Conservation (phyloP, 208 protist species). For the Wallacemonas rigidus region DNA sequence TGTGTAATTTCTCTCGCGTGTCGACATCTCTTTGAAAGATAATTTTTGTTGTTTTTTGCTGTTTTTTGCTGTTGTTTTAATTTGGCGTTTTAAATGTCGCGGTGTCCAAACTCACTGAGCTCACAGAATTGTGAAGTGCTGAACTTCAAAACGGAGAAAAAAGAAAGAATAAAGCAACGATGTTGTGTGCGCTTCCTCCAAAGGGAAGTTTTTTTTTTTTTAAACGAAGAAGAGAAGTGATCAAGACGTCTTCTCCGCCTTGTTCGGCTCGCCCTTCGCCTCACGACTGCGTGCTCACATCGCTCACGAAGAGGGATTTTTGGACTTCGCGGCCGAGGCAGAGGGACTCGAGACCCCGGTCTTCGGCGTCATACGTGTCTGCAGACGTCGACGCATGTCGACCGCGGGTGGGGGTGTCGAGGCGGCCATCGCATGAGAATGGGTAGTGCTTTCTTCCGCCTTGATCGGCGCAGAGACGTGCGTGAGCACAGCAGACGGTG, state of each 20-base stretch:
- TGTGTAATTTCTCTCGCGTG: no score
- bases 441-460: no score
- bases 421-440: not conserved
- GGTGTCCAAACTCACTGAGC: no score
- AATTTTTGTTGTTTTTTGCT: no score
- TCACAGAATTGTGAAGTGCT: no score
- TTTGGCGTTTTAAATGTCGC: no score
- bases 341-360: not conserved
- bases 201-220: no score
- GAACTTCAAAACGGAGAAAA: not conserved
- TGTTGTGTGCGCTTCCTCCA: not conserved
- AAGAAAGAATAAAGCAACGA: not conserved
- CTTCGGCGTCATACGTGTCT: conserved; percentile 13
- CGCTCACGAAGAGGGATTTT: not conserved
- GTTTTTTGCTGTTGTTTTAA: no score
- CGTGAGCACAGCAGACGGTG: not conserved
- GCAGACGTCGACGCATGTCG: conserved; percentile 1
- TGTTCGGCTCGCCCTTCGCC: no score
- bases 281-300: not conserved
- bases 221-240: not conserved
- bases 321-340: not conserved
- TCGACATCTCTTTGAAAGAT: no score
- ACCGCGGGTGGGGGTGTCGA: not conserved
- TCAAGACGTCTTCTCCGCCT: no score
- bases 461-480: no score